A percentile compares a stretch with the other conserved stretches of the same genome.
These are phyloP conservation scores for Candida michaelii DNA, from an alignment of 805 yeast species.

Conservation along the genomic window DNA sequence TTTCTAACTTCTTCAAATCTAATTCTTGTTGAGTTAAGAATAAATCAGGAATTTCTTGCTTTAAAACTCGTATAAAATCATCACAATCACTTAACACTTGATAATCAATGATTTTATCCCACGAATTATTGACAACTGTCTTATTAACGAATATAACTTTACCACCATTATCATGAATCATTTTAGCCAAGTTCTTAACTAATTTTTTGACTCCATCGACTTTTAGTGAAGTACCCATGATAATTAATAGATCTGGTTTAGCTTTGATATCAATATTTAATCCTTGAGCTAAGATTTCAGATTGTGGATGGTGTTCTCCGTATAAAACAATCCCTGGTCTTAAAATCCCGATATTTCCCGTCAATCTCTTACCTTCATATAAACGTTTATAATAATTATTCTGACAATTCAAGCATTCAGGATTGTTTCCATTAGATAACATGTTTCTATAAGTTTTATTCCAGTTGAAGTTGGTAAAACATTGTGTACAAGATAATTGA, in stretches of 20 bases:
- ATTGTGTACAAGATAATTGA: conserved; percentile 70
- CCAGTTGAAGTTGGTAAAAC: conserved; percentile 65
- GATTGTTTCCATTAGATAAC: conserved; percentile 63
- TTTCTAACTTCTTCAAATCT: conserved; percentile 38
- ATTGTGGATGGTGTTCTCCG: conserved; percentile 91
- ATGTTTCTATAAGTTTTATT: conserved; percentile 44
- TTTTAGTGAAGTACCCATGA: conserved; percentile 89
- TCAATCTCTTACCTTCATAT: conserved; percentile 68
- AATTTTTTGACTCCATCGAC: conserved; percentile 86
- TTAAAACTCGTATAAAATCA: conserved; percentile 63
- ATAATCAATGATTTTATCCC: conserved; percentile 76
- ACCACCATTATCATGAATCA: conserved; percentile 79
- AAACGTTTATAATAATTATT: conserved; percentile 55
- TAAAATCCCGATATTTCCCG: conserved; percentile 69
- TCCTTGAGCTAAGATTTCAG: conserved; percentile 75
- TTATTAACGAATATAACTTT: conserved; percentile 74
- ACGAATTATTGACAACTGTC: conserved; percentile 56
- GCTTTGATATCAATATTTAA: conserved; percentile 61
- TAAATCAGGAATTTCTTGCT: conserved; percentile 55
- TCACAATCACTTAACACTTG: conserved; percentile 83
- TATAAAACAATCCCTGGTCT: conserved; percentile 90
- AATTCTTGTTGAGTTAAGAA: conserved; percentile 58
- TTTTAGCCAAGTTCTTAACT: conserved; percentile 65
- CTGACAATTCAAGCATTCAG: conserved; percentile 74
- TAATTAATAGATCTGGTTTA: conserved; percentile 76